A percentile compares a stretch with the other conserved stretches of the same genome.
phyloP scores from a whole-genome alignment of 371 early-diverging fungal genomes.

The Mortierella sp. region DNA sequence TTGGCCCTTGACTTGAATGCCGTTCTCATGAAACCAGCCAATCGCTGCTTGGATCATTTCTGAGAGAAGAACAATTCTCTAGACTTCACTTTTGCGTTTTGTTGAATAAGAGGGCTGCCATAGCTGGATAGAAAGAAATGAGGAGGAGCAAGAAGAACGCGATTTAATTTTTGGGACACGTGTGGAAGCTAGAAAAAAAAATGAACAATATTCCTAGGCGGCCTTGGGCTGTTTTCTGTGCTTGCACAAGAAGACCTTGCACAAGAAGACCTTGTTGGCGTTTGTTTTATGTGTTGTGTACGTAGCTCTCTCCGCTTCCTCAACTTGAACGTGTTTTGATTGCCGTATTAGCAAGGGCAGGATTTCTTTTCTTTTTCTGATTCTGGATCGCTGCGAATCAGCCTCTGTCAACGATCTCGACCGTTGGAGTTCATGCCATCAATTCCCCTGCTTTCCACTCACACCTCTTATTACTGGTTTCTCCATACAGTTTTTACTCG shows the following conservation, averaged over 20 bases:
- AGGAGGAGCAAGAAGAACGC: too few species aligned
- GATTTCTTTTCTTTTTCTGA: neutral
- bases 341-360: too few species aligned
- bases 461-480: neutral
- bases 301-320: neutral
- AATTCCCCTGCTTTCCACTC: neutral
- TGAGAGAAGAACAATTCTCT: too few species aligned
- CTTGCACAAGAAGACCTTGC: neutral
- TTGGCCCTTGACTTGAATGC: too few species aligned
- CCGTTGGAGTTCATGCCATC: neutral
- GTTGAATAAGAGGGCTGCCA: too few species aligned
- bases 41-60: too few species aligned
- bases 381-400: slow-evolving; percentile 5
- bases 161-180: too few species aligned
- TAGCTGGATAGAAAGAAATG: too few species aligned
- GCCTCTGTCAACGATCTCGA: neutral
- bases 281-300: neutral
- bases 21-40: too few species aligned
- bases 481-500: neutral
- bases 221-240: neutral
- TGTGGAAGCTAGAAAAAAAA: neutral
- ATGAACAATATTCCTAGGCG: neutral
- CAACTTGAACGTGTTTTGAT: neutral
- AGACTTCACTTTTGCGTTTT: too few species aligned
- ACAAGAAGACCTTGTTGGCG: neutral